A percentile compares a stretch with the other conserved stretches of the same genome.
These are phyloP conservation scores for Dipodascus albidus DNA, from an alignment of 805 yeast genomes.

Conservation along the genomic window DNA sequence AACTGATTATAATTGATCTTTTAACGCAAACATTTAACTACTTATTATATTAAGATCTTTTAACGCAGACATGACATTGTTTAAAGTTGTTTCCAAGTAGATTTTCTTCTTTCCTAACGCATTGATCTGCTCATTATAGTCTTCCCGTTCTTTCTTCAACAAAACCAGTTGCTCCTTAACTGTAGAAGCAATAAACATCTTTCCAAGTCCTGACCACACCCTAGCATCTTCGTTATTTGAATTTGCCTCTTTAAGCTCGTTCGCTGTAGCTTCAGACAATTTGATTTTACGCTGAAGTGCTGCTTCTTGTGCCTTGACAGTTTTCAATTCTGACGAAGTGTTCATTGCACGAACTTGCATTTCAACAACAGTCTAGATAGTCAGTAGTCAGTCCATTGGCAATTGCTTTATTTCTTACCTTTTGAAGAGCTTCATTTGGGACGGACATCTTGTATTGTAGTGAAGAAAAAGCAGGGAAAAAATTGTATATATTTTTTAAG, in stretches of 20 bases:
- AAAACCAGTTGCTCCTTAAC: slow-evolving; percentile 36
- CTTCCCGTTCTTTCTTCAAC: slow-evolving; percentile 40
- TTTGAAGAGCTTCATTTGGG: slow-evolving; percentile 37
- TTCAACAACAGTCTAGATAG: slow-evolving; percentile 28
- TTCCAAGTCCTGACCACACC: slow-evolving; percentile 84
- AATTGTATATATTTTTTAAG: no score
- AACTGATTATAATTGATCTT: no score
- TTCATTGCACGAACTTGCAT: slow-evolving; percentile 54
- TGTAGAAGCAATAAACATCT: slow-evolving; percentile 37
- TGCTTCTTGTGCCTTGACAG: slow-evolving; percentile 42
- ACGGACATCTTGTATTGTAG: slow-evolving; percentile 32
- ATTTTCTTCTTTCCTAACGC: slow-evolving; percentile 56
- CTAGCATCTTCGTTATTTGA: slow-evolving; percentile 29
- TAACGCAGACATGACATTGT: slow-evolving; percentile 58
- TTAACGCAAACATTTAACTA: no score
- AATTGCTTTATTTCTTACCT: slow-evolving; percentile 9
- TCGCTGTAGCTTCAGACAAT: slow-evolving; percentile 43
- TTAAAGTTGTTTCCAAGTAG: slow-evolving; percentile 66
- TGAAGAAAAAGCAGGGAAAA: no score
- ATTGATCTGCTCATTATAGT: slow-evolving; percentile 45
- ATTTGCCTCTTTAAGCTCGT: slow-evolving; percentile 37
- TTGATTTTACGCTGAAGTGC: slow-evolving; percentile 38
- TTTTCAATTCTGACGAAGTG: slow-evolving; percentile 46
- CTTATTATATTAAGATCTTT: slow-evolving; percentile 28
- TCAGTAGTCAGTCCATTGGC: not conserved